phyloP scores from a whole-genome alignment of 2,329 filamentous ascomycete species.

The Scorias spongiosa region DNA sequence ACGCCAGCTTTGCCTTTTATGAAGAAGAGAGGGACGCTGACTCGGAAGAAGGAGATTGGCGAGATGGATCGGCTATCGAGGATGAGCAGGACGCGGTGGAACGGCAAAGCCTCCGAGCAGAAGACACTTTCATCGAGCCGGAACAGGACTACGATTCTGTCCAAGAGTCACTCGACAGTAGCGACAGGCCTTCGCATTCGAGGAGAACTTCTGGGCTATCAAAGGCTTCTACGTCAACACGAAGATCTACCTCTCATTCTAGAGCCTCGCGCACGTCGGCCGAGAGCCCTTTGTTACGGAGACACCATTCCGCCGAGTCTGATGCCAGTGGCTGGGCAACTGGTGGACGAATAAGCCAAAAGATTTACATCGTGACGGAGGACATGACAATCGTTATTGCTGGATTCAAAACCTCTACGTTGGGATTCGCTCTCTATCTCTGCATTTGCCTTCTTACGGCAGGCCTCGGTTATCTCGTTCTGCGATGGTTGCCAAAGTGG shows the following conservation, averaged over 20 bases:
- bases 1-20: conserved; percentile 79
- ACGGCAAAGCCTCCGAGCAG: conserved; percentile 24
- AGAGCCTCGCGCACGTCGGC: conserved; percentile 9
- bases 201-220: conserved; percentile 45
- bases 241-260: conserved; percentile 2
- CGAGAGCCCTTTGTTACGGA: conserved; percentile 50
- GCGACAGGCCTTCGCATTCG: conserved; percentile 26
- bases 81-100: conserved; percentile 29
- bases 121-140: conserved; percentile 18
- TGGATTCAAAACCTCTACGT: conserved; percentile 64
- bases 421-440: conserved; percentile 56
- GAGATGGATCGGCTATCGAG: conserved; percentile 36
- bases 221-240: conserved; percentile 1
- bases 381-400: conserved; percentile 89
- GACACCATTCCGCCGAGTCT: conserved; percentile 55
- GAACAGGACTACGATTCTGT: conserved; percentile 18
- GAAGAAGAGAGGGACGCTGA: conserved; percentile 50
- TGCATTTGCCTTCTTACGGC: conserved; percentile 55
- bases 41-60: conserved; percentile 26
- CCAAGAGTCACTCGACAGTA: conserved; percentile 2
- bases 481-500: conserved; percentile 85
- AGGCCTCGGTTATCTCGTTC: conserved; percentile 67
- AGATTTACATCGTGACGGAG: conserved; percentile 83
- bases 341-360: conserved; percentile 61
- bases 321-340: conserved; percentile 45